A percentile compares a stretch with the other conserved stretches of the same genome.
Conservation (phyloP, 2,329 filamentous ascomycete genomes). For the Fonsecaea multimorphosa region DNA sequence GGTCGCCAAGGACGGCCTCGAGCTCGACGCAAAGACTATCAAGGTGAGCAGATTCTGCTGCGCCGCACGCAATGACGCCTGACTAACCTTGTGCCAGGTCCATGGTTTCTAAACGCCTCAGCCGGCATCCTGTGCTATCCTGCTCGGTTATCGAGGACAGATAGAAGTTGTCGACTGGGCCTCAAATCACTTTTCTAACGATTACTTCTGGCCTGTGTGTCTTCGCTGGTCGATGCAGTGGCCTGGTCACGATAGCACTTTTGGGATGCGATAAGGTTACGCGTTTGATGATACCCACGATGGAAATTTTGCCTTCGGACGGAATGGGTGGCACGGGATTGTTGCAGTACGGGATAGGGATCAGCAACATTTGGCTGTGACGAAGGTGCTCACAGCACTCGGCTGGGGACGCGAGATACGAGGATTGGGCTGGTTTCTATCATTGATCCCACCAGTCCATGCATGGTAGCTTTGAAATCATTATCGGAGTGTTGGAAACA, state of each 20-base stretch:
- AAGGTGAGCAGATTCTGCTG: slow-evolving; percentile 65
- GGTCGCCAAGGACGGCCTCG: slow-evolving; percentile 89
- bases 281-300: slow-evolving; percentile 40
- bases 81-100: slow-evolving; percentile 45
- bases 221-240: slow-evolving; percentile 34
- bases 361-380: slow-evolving; percentile 1
- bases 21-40: slow-evolving; percentile 94
- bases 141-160: slow-evolving; percentile 50
- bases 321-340: slow-evolving; percentile 18
- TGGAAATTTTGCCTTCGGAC: slow-evolving; percentile 32
- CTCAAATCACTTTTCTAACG: slow-evolving; percentile 23
- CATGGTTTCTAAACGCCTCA: slow-evolving; percentile 58
- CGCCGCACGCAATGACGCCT: neutral
- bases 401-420: neutral
- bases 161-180: slow-evolving; percentile 42
- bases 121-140: slow-evolving; percentile 52
- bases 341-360: slow-evolving; percentile 8
- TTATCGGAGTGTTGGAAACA: slow-evolving; percentile 3
- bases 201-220: slow-evolving; percentile 34
- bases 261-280: slow-evolving; percentile 35
- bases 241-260: slow-evolving; percentile 37
- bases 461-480: slow-evolving; percentile 18
- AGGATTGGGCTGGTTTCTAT: slow-evolving; percentile 23
- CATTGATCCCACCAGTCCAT: slow-evolving; percentile 16
- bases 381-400: neutral